Evolutionary conservation across 1,284 basidiomycete genomes (phyloP), one percentile per base, ranked within the genome.

Genomic region (Fomitopsis schrenkii): DNA sequence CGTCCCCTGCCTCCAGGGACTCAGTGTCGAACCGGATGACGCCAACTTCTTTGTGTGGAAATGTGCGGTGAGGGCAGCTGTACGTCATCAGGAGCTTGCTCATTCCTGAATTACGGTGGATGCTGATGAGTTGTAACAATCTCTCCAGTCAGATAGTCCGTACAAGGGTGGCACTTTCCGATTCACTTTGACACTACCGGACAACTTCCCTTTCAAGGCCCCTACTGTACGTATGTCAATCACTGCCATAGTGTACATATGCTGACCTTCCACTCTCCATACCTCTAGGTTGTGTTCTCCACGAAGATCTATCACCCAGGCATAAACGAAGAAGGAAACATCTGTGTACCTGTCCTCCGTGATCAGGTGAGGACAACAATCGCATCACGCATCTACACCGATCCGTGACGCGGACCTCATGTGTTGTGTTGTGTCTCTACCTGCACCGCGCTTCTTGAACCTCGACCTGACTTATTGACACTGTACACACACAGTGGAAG

Each of bases 221-320:
- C 93, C 93, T 44, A 81, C 81, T 55, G 93, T 94, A 74, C 66
- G 85, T 69, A 42, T n/a, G 5, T 30, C 28, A 8, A 28, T 22
- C 35, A 48, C 30, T n/a, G 38, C 38, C 10, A 45, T 5, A 15
- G 4, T 48, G 26, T 52, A 3, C 5, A 28, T 55, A 26, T 12
- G 6, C 26, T 55, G 45, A 48, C 26, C 4, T 4, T 50, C 12
- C 15, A n/a, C 17, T 7, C 30, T 42, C 36, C 2, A 30, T 53
- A 42, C 38, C 38, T 58, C 36, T 61, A 95, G 94, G 89, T 95
- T 62, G 86, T 84, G 46, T 95, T 95, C 76, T 85, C 79, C 52
- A 96, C 94, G 42, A 94, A 90, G 79, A 90, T 95, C 62, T 96
- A 96, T 71, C 94, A 97, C 76, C 94, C 94, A 15, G 94, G 94